Percentiles rank a stretch among this genome's conserved stretches.
These are phyloP conservation scores for Dactylellina cionopaga DNA, from an alignment of 2,329 filamentous ascomycete species.

Conservation along the genomic window DNA sequence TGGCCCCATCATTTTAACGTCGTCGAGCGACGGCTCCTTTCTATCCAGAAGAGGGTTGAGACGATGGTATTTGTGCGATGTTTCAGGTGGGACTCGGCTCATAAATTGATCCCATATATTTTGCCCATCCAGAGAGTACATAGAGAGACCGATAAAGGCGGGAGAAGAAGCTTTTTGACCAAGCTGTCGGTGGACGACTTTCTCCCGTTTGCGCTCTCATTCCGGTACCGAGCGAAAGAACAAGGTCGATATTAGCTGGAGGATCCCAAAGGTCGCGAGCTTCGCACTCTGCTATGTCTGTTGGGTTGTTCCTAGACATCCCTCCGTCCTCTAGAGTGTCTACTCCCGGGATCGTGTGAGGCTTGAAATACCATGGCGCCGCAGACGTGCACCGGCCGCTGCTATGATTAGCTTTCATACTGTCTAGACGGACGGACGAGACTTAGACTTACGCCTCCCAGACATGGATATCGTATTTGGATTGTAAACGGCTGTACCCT, in stretches of 20 bases:
- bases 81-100: constrained; percentile 2
- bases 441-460: constrained; percentile 7
- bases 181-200: not conserved
- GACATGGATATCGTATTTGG: not conserved
- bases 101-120: constrained; percentile 22
- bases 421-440: not conserved
- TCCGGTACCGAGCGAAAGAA: constrained; percentile 6
- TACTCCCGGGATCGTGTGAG: constrained; percentile 4
- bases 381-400: constrained; percentile 14
- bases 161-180: constrained; percentile 7
- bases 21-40: not conserved
- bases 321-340: constrained; percentile 9
- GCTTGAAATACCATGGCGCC: constrained; percentile 17
- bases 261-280: constrained; percentile 6
- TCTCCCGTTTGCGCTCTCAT: not conserved
- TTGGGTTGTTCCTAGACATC: constrained; percentile 12
- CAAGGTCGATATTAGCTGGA: not conserved
- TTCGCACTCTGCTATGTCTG: constrained; percentile 13
- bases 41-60: not conserved
- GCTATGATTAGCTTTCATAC: not conserved
- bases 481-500: not conserved
- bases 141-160: constrained; percentile 2
- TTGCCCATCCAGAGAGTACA: constrained; percentile 13
- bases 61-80: constrained; percentile 5
- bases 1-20: not conserved